Base-by-base conservation (phyloP, 345 rosid genomes). In the Ricinus communis region DNA sequence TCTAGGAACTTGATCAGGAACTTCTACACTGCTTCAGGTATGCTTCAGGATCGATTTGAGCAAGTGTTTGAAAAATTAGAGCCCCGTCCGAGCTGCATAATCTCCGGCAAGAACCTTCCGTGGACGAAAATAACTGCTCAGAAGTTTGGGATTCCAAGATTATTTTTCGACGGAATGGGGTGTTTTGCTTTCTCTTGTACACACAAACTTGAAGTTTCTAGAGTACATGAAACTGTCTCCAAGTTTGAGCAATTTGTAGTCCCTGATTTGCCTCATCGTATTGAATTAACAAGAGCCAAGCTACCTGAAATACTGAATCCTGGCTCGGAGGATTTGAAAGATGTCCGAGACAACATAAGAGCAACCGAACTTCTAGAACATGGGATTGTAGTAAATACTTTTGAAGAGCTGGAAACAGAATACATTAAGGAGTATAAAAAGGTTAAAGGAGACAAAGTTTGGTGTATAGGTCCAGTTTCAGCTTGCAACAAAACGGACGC, bases 391-490 rank as follows among this genome's bases (percentile, higher is more conserved):
- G 54, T 84, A 7, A 84, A 85, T 36, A 80, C 76, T 4, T 85
- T 87, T 50, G 79, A 87, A 58, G 87, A 82, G 62, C 21, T 80
- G 61, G 89, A 85, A 61, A 36, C 75, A 18, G 76, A 63, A 9
- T 83, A 82, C 47, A 82, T 56, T 25, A 52, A 73, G 69, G 71
- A 67, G 52, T 87, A 83, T 61, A 70, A 19, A 36, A 80, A 77
- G 3, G 66, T 59, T 38, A 82, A 66, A 64, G 73, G 36, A 15
- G 78, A 74, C 1, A 83, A 81, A 58, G 76, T 80, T 8, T 85
- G 91, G 89, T 84, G 83, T 46, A 5, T 87, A 4, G 90, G 88
- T 22, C 88, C 90, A 0, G 80, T 87, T 68, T 77, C 85, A 7
- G 54, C 79, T 0, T 79, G 74, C 46, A 79, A 82, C 68, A 74